These are phyloP conservation scores for Uromyces viciae-fabae DNA, from an alignment of 1,284 basidiomycete species.

Conservation along the genomic window DNA sequence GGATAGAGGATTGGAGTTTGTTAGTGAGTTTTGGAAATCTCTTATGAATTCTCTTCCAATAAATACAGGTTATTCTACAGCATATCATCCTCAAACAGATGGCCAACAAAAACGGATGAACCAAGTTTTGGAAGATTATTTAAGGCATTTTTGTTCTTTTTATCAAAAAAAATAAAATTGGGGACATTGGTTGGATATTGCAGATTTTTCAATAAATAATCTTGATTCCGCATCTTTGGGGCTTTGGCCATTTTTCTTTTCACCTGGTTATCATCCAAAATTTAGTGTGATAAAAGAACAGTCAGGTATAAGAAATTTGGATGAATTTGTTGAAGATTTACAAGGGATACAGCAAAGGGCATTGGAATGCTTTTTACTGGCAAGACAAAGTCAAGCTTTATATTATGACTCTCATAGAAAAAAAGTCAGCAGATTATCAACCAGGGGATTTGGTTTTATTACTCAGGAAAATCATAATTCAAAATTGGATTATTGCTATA, in stretches of 20 bases:
- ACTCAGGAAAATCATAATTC: not conserved
- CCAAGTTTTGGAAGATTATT: constrained; percentile 30
- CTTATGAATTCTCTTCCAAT: not conserved
- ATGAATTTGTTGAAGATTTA: not conserved
- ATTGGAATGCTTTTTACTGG: not conserved
- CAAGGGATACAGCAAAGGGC: not conserved
- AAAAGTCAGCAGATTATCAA: not conserved
- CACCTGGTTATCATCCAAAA: constrained; percentile 55
- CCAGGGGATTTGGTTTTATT: constrained; percentile 4
- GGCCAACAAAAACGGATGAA: constrained; percentile 10
- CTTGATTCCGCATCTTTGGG: constrained; percentile 51
- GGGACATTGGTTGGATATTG: constrained; percentile 48
- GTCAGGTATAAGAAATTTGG: not conserved
- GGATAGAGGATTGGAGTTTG: not conserved
- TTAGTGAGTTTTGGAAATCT: not conserved
- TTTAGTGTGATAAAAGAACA: not conserved
- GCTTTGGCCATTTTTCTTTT: constrained; percentile 57
- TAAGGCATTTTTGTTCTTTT: constrained; percentile 46
- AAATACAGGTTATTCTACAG: not conserved
- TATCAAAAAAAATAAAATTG: constrained; percentile 50
- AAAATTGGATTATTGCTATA: not conserved
- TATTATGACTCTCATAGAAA: not conserved
- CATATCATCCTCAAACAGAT: constrained; percentile 26
- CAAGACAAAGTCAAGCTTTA: not conserved
- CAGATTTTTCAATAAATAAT: constrained; percentile 56